A percentile compares a stretch with the other conserved stretches of the same genome.
These are phyloP conservation scores for Linnemannia exigua DNA, from an alignment of 192 early-diverging fungal species.

Conservation along the genomic window DNA sequence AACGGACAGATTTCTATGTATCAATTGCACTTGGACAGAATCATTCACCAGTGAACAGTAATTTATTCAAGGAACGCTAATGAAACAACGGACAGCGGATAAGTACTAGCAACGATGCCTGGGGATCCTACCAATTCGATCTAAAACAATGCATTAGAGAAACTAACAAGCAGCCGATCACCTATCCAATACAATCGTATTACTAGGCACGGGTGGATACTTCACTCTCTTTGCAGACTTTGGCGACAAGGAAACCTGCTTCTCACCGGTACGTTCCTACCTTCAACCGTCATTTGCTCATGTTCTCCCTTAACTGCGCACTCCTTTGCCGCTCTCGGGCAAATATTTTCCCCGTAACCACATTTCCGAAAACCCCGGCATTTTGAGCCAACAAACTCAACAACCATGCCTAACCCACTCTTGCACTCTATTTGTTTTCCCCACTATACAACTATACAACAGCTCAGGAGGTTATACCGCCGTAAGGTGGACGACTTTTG, in stretches of 20 bases:
- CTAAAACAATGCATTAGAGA: background rate
- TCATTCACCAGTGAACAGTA: too few species aligned
- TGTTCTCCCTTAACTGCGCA: background rate
- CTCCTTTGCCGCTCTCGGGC: background rate
- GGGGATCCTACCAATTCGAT: background rate
- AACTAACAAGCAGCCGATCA: background rate
- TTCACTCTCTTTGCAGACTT: conserved; percentile 51
- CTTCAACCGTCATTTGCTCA: too few species aligned
- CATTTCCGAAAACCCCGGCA: background rate
- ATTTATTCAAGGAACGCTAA: too few species aligned
- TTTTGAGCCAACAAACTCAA: too few species aligned
- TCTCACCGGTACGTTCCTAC: conserved; percentile 50
- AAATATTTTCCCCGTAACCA: background rate
- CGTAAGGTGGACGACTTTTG: conserved; percentile 47
- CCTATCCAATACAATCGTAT: background rate
- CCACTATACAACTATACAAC: background rate
- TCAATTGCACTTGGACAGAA: too few species aligned
- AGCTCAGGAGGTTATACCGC: conserved; percentile 38
- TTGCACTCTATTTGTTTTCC: background rate
- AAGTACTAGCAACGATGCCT: background rate
- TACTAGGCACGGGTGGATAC: conserved; percentile 49
- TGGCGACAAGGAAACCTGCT: conserved; percentile 54
- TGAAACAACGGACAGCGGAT: background rate
- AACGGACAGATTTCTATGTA: too few species aligned
- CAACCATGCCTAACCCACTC: background rate